phyloP scores from a whole-genome alignment of 2,329 filamentous ascomycete genomes.

The Bipolaris sorokiniana region DNA sequence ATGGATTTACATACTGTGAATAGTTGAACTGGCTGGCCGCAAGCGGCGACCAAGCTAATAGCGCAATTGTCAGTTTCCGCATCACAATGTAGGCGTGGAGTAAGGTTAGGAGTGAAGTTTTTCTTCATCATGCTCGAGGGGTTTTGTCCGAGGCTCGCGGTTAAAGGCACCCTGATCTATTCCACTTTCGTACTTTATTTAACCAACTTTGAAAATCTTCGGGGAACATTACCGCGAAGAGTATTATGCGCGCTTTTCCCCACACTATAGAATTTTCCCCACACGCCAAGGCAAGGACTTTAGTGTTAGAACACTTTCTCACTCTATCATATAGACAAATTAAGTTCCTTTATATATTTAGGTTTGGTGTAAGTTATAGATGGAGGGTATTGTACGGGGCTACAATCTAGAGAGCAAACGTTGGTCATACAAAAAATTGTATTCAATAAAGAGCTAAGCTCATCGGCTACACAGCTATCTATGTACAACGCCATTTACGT shows the following conservation, averaged over 20 bases:
- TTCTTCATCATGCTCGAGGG: background rate
- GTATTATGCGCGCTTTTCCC: background rate
- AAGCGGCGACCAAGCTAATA: background rate
- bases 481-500: no score
- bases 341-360: no score
- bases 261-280: background rate
- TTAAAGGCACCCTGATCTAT: background rate
- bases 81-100: background rate
- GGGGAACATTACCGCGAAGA: background rate
- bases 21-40: slow-evolving; percentile 36
- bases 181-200: background rate
- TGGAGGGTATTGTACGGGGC: no score
- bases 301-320: no score
- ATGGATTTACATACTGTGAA: slow-evolving; percentile 56
- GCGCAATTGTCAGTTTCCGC: background rate
- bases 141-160: background rate
- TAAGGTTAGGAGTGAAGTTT: background rate
- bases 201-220: background rate
- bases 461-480: no score
- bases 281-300: no score
- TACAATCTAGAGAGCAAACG: no score
- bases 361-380: no score
- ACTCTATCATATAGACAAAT: no score
- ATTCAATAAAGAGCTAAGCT: no score
- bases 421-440: no score